Conservation (phyloP, 768 basidiomycete species). For the Phylloporus sp. region DNA sequence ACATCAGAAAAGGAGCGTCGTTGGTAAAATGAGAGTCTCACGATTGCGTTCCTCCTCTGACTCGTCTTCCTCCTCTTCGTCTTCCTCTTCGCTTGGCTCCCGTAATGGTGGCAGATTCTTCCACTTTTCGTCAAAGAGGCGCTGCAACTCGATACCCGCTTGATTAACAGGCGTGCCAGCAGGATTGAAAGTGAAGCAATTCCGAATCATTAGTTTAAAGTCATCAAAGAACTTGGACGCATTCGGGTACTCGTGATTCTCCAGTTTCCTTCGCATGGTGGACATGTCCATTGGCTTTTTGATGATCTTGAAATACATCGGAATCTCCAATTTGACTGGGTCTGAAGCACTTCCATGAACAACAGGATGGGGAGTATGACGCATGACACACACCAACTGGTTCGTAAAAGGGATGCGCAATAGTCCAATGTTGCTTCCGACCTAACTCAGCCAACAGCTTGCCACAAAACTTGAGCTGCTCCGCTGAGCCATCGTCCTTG, state of each 20-base stretch:
- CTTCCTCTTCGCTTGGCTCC: constrained; percentile 54
- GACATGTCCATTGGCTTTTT: constrained; percentile 95
- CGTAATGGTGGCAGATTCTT: constrained; percentile 63
- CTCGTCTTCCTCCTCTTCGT: constrained; percentile 60
- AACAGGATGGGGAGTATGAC: not conserved
- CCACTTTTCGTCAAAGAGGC: constrained; percentile 93
- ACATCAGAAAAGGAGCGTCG: constrained; percentile 7
- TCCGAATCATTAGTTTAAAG: constrained; percentile 91
- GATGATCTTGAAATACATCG: constrained; percentile 80
- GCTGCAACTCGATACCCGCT: constrained; percentile 81
- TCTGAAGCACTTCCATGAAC: constrained; percentile 42
- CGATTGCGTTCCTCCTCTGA: constrained; percentile 66
- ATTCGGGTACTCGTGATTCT: constrained; percentile 69
- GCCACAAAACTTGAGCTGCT: constrained; percentile 81
- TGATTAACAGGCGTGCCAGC: constrained; percentile 81
- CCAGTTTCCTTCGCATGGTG: constrained; percentile 84
- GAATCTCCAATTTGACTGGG: constrained; percentile 72
- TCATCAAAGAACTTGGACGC: constrained; percentile 83
- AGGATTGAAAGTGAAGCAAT: constrained; percentile 92
- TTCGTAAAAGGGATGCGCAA: constrained; percentile 85
- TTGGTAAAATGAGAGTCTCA: constrained; percentile 33
- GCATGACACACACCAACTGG: constrained; percentile 75
- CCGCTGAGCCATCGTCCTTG: constrained; percentile 65
- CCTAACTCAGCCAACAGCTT: constrained; percentile 73
- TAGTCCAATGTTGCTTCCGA: constrained; percentile 69